phyloP scores from a whole-genome alignment of 768 basidiomycete species.

The Boletus vermiculosoides region DNA sequence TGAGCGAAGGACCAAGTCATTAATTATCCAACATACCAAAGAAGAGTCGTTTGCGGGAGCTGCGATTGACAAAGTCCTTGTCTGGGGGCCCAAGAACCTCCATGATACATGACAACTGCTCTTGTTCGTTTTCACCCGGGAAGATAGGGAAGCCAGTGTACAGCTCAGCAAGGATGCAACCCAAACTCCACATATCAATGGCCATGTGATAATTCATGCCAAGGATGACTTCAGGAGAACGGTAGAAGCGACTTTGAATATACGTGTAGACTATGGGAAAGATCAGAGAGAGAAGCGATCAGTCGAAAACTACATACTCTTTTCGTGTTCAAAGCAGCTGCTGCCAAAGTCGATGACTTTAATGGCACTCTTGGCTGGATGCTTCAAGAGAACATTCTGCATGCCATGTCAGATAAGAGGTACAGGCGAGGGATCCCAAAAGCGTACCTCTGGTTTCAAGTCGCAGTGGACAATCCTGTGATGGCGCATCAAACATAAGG shows the following conservation, averaged over 20 bases:
- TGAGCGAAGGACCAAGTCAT: conserved; percentile 3
- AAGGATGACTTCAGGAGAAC: conserved; percentile 98
- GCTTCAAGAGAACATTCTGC: conserved; percentile 91
- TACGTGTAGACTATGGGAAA: conserved; percentile 86
- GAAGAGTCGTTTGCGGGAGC: conserved; percentile 91
- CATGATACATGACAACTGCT: conserved; percentile 98
- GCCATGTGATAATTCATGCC: conserved; percentile 99
- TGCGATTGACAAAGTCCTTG: conserved; percentile 90
- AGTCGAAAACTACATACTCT: conserved; percentile 62
- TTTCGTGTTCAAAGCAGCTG: conserved; percentile 97
- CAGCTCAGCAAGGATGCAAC: conserved; percentile 95
- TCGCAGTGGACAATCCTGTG: conserved; percentile 99
- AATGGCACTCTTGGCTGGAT: conserved; percentile 94
- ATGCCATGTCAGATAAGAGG: conserved; percentile 4
- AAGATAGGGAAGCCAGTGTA: conserved; percentile 99
- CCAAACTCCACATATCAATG: conserved; percentile 99
- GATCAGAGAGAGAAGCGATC: conserved; percentile 5
- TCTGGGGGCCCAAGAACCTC: conserved; percentile 96
- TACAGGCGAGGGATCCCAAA: background rate
- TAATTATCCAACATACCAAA: conserved; percentile 63
- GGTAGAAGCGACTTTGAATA: conserved; percentile 99
- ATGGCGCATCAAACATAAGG: conserved; percentile 89
- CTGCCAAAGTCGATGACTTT: conserved; percentile 99
- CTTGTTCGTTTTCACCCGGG: conserved; percentile 98
- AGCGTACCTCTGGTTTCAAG: conserved; percentile 90